Conservation (phyloP, 192 early-diverging fungal species). For the Backusella westeae region DNA sequence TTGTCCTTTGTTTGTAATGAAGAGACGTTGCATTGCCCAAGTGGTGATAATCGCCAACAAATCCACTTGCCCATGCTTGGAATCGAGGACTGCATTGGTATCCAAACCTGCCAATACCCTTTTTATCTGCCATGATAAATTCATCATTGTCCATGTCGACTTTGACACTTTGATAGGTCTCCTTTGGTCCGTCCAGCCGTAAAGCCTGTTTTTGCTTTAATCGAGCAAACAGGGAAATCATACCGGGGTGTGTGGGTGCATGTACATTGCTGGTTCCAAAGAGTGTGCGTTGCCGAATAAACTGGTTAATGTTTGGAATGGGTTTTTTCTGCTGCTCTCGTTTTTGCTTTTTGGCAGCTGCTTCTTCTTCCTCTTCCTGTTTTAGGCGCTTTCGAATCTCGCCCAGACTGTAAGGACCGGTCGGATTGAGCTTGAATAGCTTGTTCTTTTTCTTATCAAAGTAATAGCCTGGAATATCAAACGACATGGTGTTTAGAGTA, state of each 20-base stretch:
- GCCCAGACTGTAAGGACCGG: background rate
- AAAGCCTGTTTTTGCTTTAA: background rate
- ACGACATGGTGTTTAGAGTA: background rate
- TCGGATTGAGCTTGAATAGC: background rate
- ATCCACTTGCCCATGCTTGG: background rate
- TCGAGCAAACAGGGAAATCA: background rate
- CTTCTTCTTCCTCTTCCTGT: slow-evolving; percentile 8
- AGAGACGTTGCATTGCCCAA: background rate
- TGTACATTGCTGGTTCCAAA: background rate
- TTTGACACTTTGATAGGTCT: background rate
- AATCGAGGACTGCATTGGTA: background rate
- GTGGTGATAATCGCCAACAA: background rate
- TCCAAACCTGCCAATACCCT: background rate
- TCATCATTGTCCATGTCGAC: background rate
- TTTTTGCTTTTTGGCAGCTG: background rate
- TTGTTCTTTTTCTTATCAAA: slow-evolving; percentile 1
- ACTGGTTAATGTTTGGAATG: background rate
- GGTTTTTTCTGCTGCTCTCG: background rate
- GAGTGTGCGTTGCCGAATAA: background rate
- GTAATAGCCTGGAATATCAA: slow-evolving; percentile 13
- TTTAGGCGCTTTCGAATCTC: background rate
- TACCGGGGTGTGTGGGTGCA: background rate
- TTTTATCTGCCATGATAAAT: background rate
- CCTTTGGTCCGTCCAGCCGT: background rate
- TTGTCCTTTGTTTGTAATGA: background rate